Conservation (phyloP, 2,329 filamentous ascomycete genomes). For the Fusarium xyrophilum region DNA sequence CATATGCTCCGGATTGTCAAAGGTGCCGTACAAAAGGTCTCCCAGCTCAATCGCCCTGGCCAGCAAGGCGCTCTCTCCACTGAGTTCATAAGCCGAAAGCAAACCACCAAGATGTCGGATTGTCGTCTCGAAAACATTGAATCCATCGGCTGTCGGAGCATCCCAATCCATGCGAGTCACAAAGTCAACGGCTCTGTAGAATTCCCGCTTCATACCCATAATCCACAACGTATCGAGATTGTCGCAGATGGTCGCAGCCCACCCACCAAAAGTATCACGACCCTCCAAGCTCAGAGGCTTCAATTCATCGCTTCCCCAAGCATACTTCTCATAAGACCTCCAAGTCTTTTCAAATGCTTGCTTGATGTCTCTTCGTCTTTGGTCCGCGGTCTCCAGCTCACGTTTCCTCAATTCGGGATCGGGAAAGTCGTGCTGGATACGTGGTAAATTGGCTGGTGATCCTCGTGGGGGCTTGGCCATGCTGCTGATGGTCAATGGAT, state of each 20-base stretch:
- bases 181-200: constrained; percentile 64
- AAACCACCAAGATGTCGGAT: constrained; percentile 73
- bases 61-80: constrained; percentile 59
- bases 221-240: constrained; percentile 72
- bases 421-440: constrained; percentile 36
- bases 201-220: constrained; percentile 68
- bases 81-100: constrained; percentile 72
- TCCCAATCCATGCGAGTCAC: constrained; percentile 58
- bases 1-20: constrained; percentile 71
- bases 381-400: constrained; percentile 1
- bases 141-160: constrained; percentile 49
- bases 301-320: constrained; percentile 68
- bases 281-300: constrained; percentile 57
- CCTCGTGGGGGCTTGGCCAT: constrained; percentile 25
- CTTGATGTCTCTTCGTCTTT: constrained; percentile 50
- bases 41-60: constrained; percentile 67
- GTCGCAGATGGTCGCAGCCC: constrained; percentile 69
- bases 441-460: constrained; percentile 17
- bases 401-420: constrained; percentile 19
- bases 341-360: constrained; percentile 61
- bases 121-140: constrained; percentile 73
- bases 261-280: constrained; percentile 65
- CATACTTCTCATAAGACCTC: constrained; percentile 63
- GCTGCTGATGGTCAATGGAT: constrained; percentile 16
- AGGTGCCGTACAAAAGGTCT: constrained; percentile 67